A percentile compares a stretch with the other conserved stretches of the same genome.
Conservation (phyloP, 768 basidiomycete genomes). For the Amanita polypyramis region DNA sequence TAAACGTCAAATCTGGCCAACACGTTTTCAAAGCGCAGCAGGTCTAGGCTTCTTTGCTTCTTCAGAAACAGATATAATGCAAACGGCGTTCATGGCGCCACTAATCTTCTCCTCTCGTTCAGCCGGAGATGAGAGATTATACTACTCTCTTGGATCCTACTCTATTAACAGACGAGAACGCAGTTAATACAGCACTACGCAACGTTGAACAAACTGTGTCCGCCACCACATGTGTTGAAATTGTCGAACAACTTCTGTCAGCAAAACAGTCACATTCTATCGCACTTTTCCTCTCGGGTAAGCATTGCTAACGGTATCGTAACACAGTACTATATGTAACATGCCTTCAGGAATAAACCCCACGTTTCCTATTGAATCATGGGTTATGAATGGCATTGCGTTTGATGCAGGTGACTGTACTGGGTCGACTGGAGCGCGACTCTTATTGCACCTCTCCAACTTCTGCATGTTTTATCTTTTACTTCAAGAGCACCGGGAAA, state of each 20-base stretch:
- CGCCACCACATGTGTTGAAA: background rate
- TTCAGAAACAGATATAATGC: background rate
- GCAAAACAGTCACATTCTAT: background rate
- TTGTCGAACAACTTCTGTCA: background rate
- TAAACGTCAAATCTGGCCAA: background rate
- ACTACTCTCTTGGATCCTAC: background rate
- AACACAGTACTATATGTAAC: background rate
- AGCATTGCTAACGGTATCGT: background rate
- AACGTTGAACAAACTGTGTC: background rate
- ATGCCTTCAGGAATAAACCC: background rate
- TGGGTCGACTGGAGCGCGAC: background rate
- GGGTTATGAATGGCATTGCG: background rate
- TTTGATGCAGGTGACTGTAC: background rate
- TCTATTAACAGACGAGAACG: background rate
- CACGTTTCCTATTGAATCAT: background rate
- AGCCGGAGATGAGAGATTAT: background rate
- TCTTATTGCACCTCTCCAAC: background rate
- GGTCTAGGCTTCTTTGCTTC: background rate
- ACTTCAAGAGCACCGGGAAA: background rate
- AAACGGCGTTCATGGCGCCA: background rate
- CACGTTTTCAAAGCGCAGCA: slow-evolving; percentile 3
- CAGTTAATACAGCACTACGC: background rate
- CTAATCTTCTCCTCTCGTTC: background rate
- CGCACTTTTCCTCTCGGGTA: background rate
- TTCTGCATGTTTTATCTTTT: slow-evolving; percentile 1